Evolutionary conservation across 2,329 filamentous ascomycete species (phyloP), one percentile per base, ranked within the genome.

Genomic region (Penicillium olsonii): DNA sequence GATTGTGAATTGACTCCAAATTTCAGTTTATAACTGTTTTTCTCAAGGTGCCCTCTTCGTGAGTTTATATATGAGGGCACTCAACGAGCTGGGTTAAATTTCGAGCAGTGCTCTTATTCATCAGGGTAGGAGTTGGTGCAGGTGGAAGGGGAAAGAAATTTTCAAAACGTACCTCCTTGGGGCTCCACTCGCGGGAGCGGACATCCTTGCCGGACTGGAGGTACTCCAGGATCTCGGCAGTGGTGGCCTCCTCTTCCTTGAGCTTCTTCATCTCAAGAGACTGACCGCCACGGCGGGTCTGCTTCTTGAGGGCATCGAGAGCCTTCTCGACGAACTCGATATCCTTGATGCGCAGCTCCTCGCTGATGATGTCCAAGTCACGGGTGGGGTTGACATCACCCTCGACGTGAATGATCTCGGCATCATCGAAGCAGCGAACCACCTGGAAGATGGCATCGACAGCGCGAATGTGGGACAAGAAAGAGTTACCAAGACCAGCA

Each of bases 11-110:
- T 53, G 42, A 60, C 46, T 59, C 49, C 55, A 75, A 90, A 50
- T 42, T 59, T 88, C 90, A 88, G 84, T 72, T 77, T 41, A 76
- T 80, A 81, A 83, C 77, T 80, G 88, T 82, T 88, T 81, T 87
- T 96, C 91, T 95, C 92, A 96, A 76, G 70, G 84, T 83, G 81
- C 80, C 81, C 87, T 90, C 87, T 40, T 81, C 82, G 84, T 89
- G 78, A 82, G 71, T 71, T 75, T 77, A 77, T 74, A 77, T 72
- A 76, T 82, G 85, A 88, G 87, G 84, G 82, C 70, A 84, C 87
- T 97, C 92, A 87, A 96, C 88, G 94, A 99, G 94, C 94, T 99
- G 94, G 94, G 94, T 66, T 67, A 90, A 95, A 89, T 79, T 82
- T 91, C 88, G 88, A 92, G 90, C 89, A 79, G 82, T 85, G 90